Evolutionary conservation across 306 rosid genomes (phyloP), one percentile per base, ranked within the genome.

Genomic region (Psophocarpus tetragonolobus): DNA sequence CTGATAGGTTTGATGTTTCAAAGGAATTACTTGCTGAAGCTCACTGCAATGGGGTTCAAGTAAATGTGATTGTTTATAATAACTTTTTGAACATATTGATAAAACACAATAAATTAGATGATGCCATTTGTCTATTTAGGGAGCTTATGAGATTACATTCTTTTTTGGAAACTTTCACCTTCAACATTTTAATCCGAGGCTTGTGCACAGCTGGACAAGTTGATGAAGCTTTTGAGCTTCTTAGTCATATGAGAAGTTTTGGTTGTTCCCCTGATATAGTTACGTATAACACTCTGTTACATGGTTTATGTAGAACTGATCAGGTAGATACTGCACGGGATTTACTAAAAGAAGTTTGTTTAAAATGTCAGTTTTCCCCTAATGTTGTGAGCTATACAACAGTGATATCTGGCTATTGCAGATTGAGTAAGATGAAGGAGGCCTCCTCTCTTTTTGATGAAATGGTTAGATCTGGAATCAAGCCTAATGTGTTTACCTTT

Each of bases 301-400:
- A 65, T 38, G 71, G 71, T 36, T 36, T 65, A 50, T 65, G 71
- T 38, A 48, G 17, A 12, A 20, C 38, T 38, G 20, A 23, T 36
- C 50, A 65, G 48, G 71, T 65, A 3, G 71, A 65, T 65, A 36
- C 50, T 20, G 71, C 71, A 20, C 20, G 71, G 12, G 18, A 32
- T 38, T 65, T 36, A 18, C 21, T 65, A 0, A 20, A 1, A 27
- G 32, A 65, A 20, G 30, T 36, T 65, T 65, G 18, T 65, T 38
- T 65, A 32, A 38, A 12, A 4, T 3, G 71, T 48, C 50, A 20
- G 50, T 65, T 65, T 9, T 30, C 4, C 9, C 71, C 50, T 2
- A 50, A 65, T 20, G 71, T 65, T 65, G 71, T 65, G 36, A 65
- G 32, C 21, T 65, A 36, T 32, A 65, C 71, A 5, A 65, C 71